These are phyloP conservation scores for Candolleomyces efflorescens DNA, from an alignment of 768 basidiomycete genomes.

Conservation along the genomic window DNA sequence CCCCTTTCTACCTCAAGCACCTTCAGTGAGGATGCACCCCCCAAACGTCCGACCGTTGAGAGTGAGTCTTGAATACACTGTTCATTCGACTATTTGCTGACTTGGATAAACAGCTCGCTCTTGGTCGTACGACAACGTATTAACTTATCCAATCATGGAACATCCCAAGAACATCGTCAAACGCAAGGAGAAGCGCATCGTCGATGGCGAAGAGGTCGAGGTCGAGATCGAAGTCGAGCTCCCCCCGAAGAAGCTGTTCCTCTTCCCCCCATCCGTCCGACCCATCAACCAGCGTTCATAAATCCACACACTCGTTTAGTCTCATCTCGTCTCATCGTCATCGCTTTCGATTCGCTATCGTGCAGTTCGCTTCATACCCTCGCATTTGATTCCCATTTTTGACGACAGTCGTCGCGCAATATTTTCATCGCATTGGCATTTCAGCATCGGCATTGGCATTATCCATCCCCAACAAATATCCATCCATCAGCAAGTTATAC, in stretches of 20 bases:
- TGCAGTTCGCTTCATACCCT: not conserved
- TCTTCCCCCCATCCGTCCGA: constrained; percentile 44
- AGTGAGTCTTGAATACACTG: constrained; percentile 33
- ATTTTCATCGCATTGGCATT: not conserved
- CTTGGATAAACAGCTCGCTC: constrained; percentile 46
- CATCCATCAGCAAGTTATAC: not conserved
- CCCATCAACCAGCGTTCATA: not conserved
- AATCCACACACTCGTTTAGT: not conserved
- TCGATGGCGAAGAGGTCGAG: constrained; percentile 49
- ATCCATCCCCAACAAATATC: not conserved
- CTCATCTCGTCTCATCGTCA: not conserved
- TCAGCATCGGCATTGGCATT: not conserved
- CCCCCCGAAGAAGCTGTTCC: constrained; percentile 62
- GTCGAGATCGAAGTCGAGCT: constrained; percentile 54
- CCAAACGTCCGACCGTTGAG: constrained; percentile 44
- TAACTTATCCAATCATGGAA: constrained; percentile 62
- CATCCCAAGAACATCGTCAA: constrained; percentile 50
- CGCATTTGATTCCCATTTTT: not conserved
- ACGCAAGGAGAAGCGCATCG: constrained; percentile 44
- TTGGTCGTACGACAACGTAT: constrained; percentile 74
- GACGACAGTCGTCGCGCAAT: not conserved
- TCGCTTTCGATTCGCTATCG: not conserved
- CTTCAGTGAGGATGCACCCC: constrained; percentile 16
- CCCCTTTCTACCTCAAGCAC: constrained; percentile 28
- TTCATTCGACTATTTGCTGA: not conserved